Evolutionary conservation across 2,329 filamentous ascomycete genomes (phyloP).

Genomic region (Fusarium cicatricum): DNA sequence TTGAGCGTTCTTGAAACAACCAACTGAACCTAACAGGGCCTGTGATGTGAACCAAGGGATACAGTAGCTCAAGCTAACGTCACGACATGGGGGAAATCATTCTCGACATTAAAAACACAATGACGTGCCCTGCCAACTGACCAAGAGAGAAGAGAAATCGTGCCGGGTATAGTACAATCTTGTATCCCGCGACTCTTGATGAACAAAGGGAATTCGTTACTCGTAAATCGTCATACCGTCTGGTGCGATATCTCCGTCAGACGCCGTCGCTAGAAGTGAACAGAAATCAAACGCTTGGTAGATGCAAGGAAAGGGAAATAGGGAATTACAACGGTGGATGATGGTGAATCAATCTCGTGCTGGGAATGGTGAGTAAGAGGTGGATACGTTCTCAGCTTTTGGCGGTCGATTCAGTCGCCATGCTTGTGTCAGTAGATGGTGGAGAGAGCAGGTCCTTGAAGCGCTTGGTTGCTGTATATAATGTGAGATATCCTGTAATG

Average conservation of each 20-base stretch:
- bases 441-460: constrained; percentile 55
- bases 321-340: not conserved
- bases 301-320: not conserved
- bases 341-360: constrained; percentile 8
- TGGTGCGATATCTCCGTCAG: constrained; percentile 12
- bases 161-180: constrained; percentile 40
- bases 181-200: constrained; percentile 23
- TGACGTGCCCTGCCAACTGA: constrained; percentile 17
- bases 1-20: constrained; percentile 41
- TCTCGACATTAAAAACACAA: constrained; percentile 20
- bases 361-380: not conserved
- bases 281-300: constrained; percentile 24
- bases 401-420: constrained; percentile 21
- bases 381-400: constrained; percentile 7
- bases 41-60: constrained; percentile 8
- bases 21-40: constrained; percentile 17
- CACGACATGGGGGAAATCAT: constrained; percentile 20
- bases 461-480: constrained; percentile 35
- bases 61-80: constrained; percentile 23
- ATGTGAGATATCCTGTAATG: constrained; percentile 17
- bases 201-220: constrained; percentile 34
- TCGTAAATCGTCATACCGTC: constrained; percentile 39
- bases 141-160: constrained; percentile 9
- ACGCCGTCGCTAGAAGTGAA: constrained; percentile 32
- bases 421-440: constrained; percentile 24